Evolutionary conservation across 1,284 basidiomycete genomes (phyloP), one percentile per base, ranked within the genome.

Genomic region (Ganoderma sinense): DNA sequence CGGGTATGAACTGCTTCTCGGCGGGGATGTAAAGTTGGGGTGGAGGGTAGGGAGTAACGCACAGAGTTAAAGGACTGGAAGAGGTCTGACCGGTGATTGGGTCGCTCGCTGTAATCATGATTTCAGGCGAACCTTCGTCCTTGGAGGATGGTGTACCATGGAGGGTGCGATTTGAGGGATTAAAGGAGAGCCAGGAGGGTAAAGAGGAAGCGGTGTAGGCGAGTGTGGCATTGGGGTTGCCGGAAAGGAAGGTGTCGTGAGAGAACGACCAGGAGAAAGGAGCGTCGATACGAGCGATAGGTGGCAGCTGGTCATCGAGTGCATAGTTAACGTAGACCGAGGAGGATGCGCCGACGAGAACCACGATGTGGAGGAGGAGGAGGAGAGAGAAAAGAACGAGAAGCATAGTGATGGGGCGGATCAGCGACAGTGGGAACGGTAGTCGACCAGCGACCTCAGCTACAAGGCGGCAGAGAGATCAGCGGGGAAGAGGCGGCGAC

Each of bases 161-260:
- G 69, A 95, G 84, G 0, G 85, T 86, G 36, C 76, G 79, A 0
- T 85, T 83, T 16, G 75, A 71, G 40, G 85, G 76, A 77, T 94
- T 86, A 76, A 94, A 94, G 16, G 82, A 79, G 65, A 93, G 84
- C 93, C 93, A 95, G 18, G 76, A 65, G 6, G 93, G 91, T 39
- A 93, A 81, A 45, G 80, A 71, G 18, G 83, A 84, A 0, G 85
- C 84, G 4, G 86, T 82, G 75, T 88, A 90, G 40, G 69, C 77
- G 59, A 90, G 75, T 0, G 59, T 61, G 7, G 77, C 74, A 60
- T 79, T 63, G 59, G 84, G 84, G 65, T 82, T 77, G 29, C 82
- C 73, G n/a, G 86, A 87, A 29, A 79, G 76, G 78, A 94, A 95
- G 0, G 93, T 93, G 64, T 80, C 78, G 8, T 81, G 76, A 72